phyloP scores from a whole-genome alignment of 257 asterid species.

The Nicotiana tomentosiformis region DNA sequence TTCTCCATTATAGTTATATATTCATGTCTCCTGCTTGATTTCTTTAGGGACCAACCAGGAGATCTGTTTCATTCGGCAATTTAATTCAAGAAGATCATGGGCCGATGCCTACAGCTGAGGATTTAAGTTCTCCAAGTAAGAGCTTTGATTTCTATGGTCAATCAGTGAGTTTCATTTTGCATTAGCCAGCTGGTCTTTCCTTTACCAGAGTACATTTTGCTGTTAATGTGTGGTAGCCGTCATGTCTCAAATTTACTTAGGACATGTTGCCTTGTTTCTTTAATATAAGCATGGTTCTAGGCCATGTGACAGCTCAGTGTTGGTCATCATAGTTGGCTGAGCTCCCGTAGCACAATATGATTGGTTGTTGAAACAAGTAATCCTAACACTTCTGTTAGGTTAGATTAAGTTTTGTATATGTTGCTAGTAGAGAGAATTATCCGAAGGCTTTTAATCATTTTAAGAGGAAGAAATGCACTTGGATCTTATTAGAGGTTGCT shows the following conservation, averaged over 20 bases:
- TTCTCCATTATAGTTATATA: slow-evolving; percentile 2
- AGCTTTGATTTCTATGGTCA: slow-evolving; percentile 5
- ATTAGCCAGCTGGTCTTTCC: background rate
- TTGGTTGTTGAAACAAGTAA: no score
- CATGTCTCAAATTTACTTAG: background rate
- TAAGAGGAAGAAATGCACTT: no score
- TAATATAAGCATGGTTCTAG: background rate
- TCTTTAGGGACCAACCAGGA: slow-evolving; percentile 37
- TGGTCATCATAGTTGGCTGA: no score
- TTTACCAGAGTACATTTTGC: background rate
- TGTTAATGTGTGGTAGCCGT: background rate
- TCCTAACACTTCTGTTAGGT: no score
- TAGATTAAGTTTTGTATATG: no score
- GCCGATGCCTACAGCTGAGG: slow-evolving; percentile 28
- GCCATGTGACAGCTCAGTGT: background rate
- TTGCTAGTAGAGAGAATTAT: no score
- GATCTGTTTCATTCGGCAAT: slow-evolving; percentile 19
- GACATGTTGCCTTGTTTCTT: slow-evolving; percentile 1
- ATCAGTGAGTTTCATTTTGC: background rate
- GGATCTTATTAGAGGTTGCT: no score
- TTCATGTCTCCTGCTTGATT: background rate
- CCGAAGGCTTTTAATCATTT: no score
- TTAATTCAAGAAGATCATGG: slow-evolving; percentile 22
- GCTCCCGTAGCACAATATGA: no score
- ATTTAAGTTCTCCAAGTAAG: slow-evolving; percentile 48